Evolutionary conservation across 129 eudicot species (phyloP), one percentile per base, ranked within the genome.

Genomic region (Centaurea solstitialis): DNA sequence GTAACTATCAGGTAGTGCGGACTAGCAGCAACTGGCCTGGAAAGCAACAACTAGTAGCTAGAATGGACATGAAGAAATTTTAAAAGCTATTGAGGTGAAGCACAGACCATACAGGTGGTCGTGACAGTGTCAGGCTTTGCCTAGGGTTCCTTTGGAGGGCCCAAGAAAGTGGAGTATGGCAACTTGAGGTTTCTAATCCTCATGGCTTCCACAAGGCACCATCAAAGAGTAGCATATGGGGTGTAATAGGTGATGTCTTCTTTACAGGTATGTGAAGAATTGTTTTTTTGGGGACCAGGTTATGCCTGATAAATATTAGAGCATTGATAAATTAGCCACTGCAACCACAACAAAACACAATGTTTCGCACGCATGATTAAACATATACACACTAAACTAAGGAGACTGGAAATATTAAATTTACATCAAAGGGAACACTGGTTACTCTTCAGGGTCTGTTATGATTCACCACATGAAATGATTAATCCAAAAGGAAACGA

Each of bases 41-140:
- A 76, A 38, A 62, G 57, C 39, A 76, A 76, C 38, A 64, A 64
- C 68, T 64, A 64, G 73, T 62, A 76, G 64, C 40, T 38, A 38
- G 17, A 76, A 76, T 38, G 24, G 33, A 64, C 65, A 13, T 38
- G 72, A 76, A 76, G 24, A 64, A 39, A 76, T 13, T 21, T 22
- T 21, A 4, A 37, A 76, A 76, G 73, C 65, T 37, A 37, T 20
- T 43, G 33, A 64, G 72, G 62, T 76, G 39, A 64, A 62, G 12
- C 72, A 65, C 62, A 22, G 26, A 23, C 39, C 39, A 37, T 21
- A 12, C 71, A 28, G 80, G 80, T 76, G 80, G 80, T 76, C 8
- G 68, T 64, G 28, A 20, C 68, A 18, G 21, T 8, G 30, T 64
- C 68, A 64, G 13, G 28, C n/a, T 57, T 22, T 64, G 30, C 68